Evolutionary conservation across 169 alveolate genomes (phyloP), one percentile per base, ranked within the genome.

Genomic region (Plasmodium ovale): DNA sequence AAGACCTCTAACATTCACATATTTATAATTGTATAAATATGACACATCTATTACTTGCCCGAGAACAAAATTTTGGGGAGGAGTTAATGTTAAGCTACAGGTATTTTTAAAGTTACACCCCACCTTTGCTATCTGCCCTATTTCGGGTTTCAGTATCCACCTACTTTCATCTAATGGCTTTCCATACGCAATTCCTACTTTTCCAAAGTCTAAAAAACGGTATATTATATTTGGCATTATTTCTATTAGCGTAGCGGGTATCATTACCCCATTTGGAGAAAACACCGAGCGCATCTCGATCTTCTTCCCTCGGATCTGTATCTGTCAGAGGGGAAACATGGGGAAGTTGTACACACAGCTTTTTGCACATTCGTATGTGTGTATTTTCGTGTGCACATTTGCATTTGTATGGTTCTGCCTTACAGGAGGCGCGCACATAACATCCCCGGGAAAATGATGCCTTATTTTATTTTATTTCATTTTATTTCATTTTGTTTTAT

Each of bases 1-100:
- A 21, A 91, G 72, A 27, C 98, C 98, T 25, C 94, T 71, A 2
- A 97, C 97, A 93, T 95, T 98, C 33, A 97, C 98, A 62, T 88
- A 95, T 87, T 95, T 92, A 56, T 95, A 94, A 87, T 92, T 96
- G 60, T 56, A 97, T 93, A 87, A 96, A 72, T 82, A 87, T 35
- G 96, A 96, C 92, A 87, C 97, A 93, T 94, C 98, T 70, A 88
- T 94, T 54, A 92, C 91, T 87, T 95, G 97, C 0, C 97, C 97
- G 33, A 95, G 88, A 1, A 94, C 93, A 72, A 85, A 95, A 65
- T 95, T 95, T n/a, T 94, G 95, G 2, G 97, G 97, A 14, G 97
- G 97, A 58, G 94, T 96, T 49, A 94, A 92, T 23, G 87, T 91
- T 65, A 92, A 94, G 65, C 97, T 92, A 12, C 87, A 84, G 23